These are phyloP conservation scores for Beauveria australis DNA, from an alignment of 2,329 filamentous ascomycete genomes.

Conservation along the genomic window DNA sequence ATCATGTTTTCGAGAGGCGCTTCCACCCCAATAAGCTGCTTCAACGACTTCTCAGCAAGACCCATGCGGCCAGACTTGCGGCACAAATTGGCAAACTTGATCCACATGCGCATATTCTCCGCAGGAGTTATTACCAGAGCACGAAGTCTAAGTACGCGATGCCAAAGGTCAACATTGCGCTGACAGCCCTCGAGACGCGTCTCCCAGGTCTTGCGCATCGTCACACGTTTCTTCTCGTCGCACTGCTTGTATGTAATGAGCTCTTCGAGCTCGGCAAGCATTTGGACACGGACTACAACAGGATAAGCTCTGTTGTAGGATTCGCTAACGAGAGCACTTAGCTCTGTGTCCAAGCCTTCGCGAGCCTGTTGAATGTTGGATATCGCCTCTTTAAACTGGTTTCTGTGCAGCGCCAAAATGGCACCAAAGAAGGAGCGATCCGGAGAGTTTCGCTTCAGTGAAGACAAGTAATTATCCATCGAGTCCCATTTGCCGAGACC, in stretches of 20 bases:
- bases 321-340: conserved; percentile 93
- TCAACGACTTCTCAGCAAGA: conserved; percentile 88
- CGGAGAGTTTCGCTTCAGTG: conserved; percentile 88
- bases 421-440: conserved; percentile 97
- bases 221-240: conserved; percentile 78
- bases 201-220: conserved; percentile 92
- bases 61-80: conserved; percentile 93
- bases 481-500: conserved; percentile 93
- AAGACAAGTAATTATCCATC: conserved; percentile 94
- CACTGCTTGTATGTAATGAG: conserved; percentile 97
- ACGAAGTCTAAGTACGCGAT: conserved; percentile 91
- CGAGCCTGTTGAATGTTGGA: conserved; percentile 83
- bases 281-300: conserved; percentile 96
- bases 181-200: conserved; percentile 90
- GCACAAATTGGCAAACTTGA: conserved; percentile 97
- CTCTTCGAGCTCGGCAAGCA: conserved; percentile 97
- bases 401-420: conserved; percentile 87
- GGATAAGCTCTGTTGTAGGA: conserved; percentile 97
- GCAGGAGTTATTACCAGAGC: conserved; percentile 83
- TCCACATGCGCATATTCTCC: conserved; percentile 98
- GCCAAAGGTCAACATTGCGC: conserved; percentile 96
- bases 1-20: conserved; percentile 53
- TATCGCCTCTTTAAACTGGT: conserved; percentile 89
- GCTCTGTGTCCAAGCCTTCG: conserved; percentile 88
- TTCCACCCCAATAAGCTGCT: conserved; percentile 74